These are phyloP conservation scores for Plasmodium reichenowi DNA, from an alignment of 169 alveolate species.

Conservation along the genomic window DNA sequence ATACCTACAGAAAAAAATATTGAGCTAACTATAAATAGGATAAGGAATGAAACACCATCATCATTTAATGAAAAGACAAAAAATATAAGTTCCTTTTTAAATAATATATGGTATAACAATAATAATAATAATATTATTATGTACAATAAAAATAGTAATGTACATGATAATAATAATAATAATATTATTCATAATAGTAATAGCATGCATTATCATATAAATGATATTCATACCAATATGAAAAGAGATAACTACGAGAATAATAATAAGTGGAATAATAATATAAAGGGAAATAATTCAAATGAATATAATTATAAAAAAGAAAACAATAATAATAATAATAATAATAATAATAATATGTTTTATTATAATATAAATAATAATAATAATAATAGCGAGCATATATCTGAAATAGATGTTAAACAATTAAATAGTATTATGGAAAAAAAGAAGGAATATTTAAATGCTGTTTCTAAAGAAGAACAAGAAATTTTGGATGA, in stretches of 20 bases:
- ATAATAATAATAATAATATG: constrained; percentile 1
- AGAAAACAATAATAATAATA: constrained; percentile 2
- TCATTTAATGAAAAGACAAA: neutral
- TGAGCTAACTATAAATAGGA: constrained; percentile 10
- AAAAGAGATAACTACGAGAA: neutral
- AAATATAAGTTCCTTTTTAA: constrained; percentile 57
- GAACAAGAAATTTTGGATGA: neutral
- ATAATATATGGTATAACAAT: constrained; percentile 50
- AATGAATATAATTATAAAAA: neutral
- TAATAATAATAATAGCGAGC: constrained; percentile 15
- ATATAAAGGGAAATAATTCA: constrained; percentile 5
- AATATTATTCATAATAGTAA: neutral
- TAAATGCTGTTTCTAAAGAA: constrained; percentile 8
- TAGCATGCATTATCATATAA: neutral
- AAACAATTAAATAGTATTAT: neutral
- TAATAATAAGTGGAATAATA: constrained; percentile 9
- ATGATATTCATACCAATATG: neutral
- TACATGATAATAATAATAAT: constrained; percentile 1
- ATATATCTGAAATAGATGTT: constrained; percentile 6
- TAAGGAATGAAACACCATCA: constrained; percentile 1
- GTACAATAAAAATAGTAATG: neutral
- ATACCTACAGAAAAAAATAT: neutral
- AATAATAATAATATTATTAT: constrained; percentile 1
- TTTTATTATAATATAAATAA: neutral
- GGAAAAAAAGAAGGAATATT: constrained; percentile 8